Evolutionary conservation across 2,329 filamentous ascomycete species (phyloP).

Genomic region (Bipolaris zeicola): DNA sequence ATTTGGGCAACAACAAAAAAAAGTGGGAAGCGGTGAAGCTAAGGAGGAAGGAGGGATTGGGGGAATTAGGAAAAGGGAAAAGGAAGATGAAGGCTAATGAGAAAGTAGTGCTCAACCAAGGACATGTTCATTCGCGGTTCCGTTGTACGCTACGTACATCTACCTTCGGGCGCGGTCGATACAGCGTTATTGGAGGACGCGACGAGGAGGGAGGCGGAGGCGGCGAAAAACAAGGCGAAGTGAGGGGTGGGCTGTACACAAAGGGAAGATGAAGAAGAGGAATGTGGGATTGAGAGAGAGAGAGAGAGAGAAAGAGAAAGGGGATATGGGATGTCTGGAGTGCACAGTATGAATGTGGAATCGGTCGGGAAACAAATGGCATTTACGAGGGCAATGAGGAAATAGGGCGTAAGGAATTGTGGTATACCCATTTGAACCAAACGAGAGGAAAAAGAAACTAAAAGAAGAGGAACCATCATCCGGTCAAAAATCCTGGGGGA

Average conservation of each 20-base stretch:
- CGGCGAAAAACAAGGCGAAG: conserved; percentile 46
- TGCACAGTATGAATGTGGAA: not conserved
- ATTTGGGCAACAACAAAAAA: not conserved
- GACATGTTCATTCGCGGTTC: conserved; percentile 95
- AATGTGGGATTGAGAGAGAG: not conserved
- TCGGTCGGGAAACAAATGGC: not conserved
- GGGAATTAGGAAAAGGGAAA: no score
- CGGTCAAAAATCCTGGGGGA: no score
- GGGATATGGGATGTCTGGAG: not conserved
- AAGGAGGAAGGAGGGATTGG: not conserved
- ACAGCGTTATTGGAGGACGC: conserved; percentile 88
- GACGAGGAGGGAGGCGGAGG: conserved; percentile 53
- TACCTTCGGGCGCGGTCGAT: conserved; percentile 82
- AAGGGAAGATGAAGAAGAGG: not conserved
- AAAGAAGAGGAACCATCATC: no score
- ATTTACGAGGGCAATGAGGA: no score
- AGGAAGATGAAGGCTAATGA: not conserved
- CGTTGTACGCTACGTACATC: conserved; percentile 89
- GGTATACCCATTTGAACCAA: no score
- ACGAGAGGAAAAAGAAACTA: no score
- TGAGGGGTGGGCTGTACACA: conserved; percentile 19
- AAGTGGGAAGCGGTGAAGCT: not conserved
- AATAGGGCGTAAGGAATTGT: no score
- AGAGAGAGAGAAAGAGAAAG: no score
- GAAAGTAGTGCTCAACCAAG: conserved; percentile 73